Evolutionary conservation across 176 grass and related monocot genomes (phyloP).

Genomic region (Musa schizocarpa): DNA sequence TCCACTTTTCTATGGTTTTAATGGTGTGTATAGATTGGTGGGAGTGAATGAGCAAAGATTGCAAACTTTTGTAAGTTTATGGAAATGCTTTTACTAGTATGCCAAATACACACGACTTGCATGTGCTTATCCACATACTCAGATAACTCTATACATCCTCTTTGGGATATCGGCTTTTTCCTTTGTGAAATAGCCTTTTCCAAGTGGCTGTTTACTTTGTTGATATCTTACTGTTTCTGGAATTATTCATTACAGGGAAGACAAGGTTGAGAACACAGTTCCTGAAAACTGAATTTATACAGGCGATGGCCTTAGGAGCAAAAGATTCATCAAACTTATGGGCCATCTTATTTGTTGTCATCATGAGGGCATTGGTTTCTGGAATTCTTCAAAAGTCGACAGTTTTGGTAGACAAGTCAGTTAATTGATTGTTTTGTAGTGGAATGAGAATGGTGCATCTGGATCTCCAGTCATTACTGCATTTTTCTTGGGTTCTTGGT

Average conservation of each 20-base stretch:
- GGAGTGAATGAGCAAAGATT: too few species aligned
- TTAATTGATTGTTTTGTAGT: too few species aligned
- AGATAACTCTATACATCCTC: not conserved
- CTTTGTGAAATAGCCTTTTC: not conserved
- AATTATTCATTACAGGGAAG: not conserved
- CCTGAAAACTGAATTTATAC: not conserved
- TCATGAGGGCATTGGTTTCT: not conserved
- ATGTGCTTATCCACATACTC: not conserved
- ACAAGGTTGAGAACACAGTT: constrained; percentile 1
- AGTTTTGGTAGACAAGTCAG: not conserved
- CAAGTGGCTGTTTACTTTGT: not conserved
- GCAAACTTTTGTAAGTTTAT: too few species aligned
- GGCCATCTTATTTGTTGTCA: not conserved
- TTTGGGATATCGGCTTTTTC: not conserved
- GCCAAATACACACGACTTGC: not conserved
- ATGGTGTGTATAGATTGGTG: too few species aligned
- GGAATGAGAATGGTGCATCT: too few species aligned
- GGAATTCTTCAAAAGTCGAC: not conserved
- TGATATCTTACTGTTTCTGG: not conserved
- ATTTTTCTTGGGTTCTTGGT: not conserved
- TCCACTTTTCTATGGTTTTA: too few species aligned
- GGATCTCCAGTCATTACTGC: not conserved
- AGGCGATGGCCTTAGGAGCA: not conserved
- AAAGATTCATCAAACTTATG: not conserved
- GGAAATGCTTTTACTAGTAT: not conserved